Evolutionary conservation across 441 rosid species (phyloP).

Genomic region (Sinapis alba): DNA sequence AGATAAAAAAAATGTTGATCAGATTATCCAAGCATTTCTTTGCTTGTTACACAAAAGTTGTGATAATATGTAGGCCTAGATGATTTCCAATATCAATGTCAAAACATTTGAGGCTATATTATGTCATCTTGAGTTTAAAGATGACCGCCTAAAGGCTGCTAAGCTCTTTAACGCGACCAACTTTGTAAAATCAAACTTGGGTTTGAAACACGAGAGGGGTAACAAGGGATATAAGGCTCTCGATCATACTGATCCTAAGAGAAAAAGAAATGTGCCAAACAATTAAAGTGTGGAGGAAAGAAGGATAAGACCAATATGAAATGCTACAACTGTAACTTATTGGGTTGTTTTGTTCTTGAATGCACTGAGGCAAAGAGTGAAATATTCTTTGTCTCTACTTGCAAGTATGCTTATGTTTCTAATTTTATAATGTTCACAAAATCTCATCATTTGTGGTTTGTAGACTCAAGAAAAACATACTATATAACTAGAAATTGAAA

Average conservation of each 20-base stretch:
- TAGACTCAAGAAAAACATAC: slow-evolving; percentile 1
- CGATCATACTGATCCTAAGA: neutral
- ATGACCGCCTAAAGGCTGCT: neutral
- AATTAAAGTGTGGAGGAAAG: neutral
- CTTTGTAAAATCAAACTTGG: neutral
- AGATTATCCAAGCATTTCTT: neutral
- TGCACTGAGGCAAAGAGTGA: neutral
- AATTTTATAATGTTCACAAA: neutral
- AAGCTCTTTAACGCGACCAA: neutral
- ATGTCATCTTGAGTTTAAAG: neutral
- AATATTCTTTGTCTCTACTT: neutral
- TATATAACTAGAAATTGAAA: slow-evolving; percentile 9
- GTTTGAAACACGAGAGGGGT: neutral
- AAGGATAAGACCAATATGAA: neutral
- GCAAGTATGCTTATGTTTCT: neutral
- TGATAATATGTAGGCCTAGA: neutral
- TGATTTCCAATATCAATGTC: neutral
- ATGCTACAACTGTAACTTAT: neutral
- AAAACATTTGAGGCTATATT: neutral
- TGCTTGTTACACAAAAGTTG: neutral
- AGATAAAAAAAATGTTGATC: neutral
- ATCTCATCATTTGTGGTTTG: slow-evolving; percentile 10
- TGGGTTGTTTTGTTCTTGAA: neutral
- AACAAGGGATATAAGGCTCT: neutral
- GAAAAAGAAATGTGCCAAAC: neutral